phyloP scores from a whole-genome alignment of 805 yeast genomes.

The Hanseniaspora nectarophila region DNA sequence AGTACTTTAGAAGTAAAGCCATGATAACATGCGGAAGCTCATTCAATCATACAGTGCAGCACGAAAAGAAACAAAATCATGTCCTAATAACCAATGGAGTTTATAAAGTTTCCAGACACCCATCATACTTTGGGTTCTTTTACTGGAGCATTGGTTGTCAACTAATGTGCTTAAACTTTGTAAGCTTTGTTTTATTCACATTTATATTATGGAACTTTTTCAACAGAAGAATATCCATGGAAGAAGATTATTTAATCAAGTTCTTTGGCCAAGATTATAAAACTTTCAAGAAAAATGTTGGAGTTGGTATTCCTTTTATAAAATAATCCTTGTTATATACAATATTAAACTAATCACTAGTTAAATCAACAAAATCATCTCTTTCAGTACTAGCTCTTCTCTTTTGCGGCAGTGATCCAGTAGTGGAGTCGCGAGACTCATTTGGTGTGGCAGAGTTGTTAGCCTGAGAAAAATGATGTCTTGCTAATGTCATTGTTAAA shows the following conservation, averaged over 20 bases:
- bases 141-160: slow-evolving; percentile 91
- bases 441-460: not conserved
- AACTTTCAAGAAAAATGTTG: slow-evolving; percentile 38
- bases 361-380: slow-evolving; percentile 2
- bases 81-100: slow-evolving; percentile 61
- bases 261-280: slow-evolving; percentile 65
- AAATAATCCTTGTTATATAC: slow-evolving; percentile 16
- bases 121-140: slow-evolving; percentile 81
- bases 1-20: slow-evolving; percentile 54
- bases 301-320: slow-evolving; percentile 57
- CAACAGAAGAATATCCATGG: slow-evolving; percentile 49
- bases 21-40: slow-evolving; percentile 83
- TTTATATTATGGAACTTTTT: slow-evolving; percentile 60
- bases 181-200: slow-evolving; percentile 44
- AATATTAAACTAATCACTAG: not conserved
- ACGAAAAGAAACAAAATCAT: slow-evolving; percentile 43
- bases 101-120: slow-evolving; percentile 62
- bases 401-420: not conserved
- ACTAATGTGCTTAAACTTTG: slow-evolving; percentile 52
- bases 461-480: not conserved
- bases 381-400: not conserved
- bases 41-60: slow-evolving; percentile 69
- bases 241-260: slow-evolving; percentile 49
- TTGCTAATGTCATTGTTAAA: slow-evolving; percentile 7
- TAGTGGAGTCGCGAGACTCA: not conserved